Base-by-base conservation (phyloP, 192 early-diverging fungal species). In the Backusella liffmaniae region DNA sequence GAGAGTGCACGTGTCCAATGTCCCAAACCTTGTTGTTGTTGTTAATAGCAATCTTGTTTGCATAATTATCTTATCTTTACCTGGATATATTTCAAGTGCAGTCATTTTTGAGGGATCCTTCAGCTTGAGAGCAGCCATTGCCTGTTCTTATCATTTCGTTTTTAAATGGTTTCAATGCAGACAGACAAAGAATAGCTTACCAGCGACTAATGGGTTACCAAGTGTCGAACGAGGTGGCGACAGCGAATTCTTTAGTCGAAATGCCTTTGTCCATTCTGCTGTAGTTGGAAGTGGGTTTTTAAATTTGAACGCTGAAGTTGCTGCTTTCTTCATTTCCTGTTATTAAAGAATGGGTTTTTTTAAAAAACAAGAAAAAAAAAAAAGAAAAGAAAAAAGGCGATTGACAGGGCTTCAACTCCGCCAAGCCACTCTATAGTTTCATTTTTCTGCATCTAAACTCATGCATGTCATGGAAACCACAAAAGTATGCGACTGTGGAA, bases 21-120 rank as follows among this genome's bases (percentile, higher is more conserved):
- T 16, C 82, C 82, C 3, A 80, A 21, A 15, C 39, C 56, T 35
- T 5, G 1, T n/a, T 39, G 2, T n/a, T 39, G 2, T 15, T 32
- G 21, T 73, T 29, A 73, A 35, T 42, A 39, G 0, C 26, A 26
- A 0, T 26, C 26, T 26, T 26, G 26, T 53, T 30, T 23, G 41
- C 3, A n/a, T 21, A 51, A 39, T 29, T 49, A 21, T 30, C 42
- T 51, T 30, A 0, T 67, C 7, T 18, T 69, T 80, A 83, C 82
- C 82, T 67, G 82, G 82, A 32, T 83, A 80, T 13, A 83, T 70
- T 35, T 83, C 82, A 37, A 83, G 76, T 1, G 76, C 78, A 32
- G 76, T 77, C 79, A 75, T 83, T 30, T 75, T 67, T 2, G 67
- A 35, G 21, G 67, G 66, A 21, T 39, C 18, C 5, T 69, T 46